Base-by-base conservation (phyloP, 257 asterid genomes). In the Parsonsia alboflavescens region DNA sequence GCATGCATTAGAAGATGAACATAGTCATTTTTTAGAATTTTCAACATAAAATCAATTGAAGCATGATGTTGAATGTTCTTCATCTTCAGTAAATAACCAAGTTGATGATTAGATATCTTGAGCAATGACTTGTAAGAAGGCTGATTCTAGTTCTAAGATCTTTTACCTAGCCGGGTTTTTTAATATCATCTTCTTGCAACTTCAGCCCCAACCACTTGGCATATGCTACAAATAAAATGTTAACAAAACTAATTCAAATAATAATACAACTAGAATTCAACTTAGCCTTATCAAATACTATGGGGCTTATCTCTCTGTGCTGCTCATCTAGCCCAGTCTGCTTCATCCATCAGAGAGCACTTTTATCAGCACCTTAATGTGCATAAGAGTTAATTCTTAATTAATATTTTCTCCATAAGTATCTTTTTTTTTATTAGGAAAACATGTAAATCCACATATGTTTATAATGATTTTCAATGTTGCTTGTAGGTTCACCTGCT, bases 401-500 rank as follows among this genome's bases (percentile, higher is more conserved):
- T 36, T 64, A 17, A 64, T 64, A 12, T 64, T 6, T 26, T 48
- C 13, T 10, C 44, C 44, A 7, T 41, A 22, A 16, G 39, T 50
- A 50, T n/a, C 4, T n/a, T 56, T 10, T 24, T 56, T 15, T 10
- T 42, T 3, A 3, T 13, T 26, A 24, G 36, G 22, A 53, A 26
- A 53, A 41, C 17, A 28, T 21, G 46, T 12, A 21, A 71, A 19
- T 41, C 41, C 39, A 54, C 21, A 7, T n/a, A 39, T 56, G 53
- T 26, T 72, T 15, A 7, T 44, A 12, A 41, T 42, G 13, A 24
- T 44, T 64, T 46, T 64, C 22, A 16, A 9, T 46, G 28, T 73
- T 28, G 22, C 3, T 66, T 74, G 68, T 59, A 91, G 97, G 98
- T 75, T 58, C 97, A 69, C 98, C 97, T 49, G 98, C 98, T 11